Percentiles rank a stretch among this genome's conserved stretches.
Conservation (phyloP, 2,329 filamentous ascomycete species). For the Alternaria viburni region DNA sequence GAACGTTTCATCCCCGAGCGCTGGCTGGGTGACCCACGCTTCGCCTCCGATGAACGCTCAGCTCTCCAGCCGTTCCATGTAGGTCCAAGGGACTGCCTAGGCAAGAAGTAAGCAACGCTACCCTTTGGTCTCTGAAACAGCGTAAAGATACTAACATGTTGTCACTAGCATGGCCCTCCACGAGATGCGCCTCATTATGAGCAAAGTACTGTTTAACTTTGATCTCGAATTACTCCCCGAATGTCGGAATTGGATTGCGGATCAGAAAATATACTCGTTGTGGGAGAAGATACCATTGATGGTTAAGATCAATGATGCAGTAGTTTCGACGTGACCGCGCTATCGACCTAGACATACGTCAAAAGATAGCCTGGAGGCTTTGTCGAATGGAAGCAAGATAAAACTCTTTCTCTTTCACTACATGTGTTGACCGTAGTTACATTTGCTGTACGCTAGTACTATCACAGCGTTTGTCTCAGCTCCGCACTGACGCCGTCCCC, state of each 20-base stretch:
- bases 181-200: background rate
- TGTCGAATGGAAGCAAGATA: background rate
- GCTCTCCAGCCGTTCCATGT: background rate
- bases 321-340: background rate
- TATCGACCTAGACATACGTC: background rate
- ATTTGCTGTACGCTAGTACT: background rate
- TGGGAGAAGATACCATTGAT: background rate
- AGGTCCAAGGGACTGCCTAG: background rate
- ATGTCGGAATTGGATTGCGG: background rate
- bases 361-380: background rate
- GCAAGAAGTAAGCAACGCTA: background rate
- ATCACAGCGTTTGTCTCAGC: background rate
- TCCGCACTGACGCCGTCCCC: background rate
- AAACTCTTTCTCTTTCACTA: background rate
- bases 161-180: background rate
- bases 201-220: background rate
- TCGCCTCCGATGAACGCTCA: background rate
- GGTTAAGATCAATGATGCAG: background rate
- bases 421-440: background rate
- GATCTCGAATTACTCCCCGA: slow-evolving; percentile 6
- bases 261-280: background rate
- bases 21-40: background rate
- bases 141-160: background rate
- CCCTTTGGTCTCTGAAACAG: background rate
- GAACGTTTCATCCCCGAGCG: background rate